Conservation (phyloP, 2,329 filamentous ascomycete species). For the Fusarium compactum region DNA sequence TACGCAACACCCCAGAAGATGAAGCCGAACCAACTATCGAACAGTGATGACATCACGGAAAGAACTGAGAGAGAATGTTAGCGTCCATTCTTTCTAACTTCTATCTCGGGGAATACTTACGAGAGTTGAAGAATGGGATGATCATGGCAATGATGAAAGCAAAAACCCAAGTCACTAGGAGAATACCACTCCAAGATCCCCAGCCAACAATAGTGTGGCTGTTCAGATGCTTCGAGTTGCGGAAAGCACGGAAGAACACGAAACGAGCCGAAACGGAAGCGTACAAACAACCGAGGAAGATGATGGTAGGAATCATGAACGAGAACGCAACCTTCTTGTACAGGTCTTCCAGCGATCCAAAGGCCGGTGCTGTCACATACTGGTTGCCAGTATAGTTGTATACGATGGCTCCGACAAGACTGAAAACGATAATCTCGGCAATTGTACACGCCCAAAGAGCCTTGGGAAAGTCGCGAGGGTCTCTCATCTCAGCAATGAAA, state of each 20-base stretch:
- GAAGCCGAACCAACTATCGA: slow-evolving; percentile 94
- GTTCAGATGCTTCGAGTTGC: slow-evolving; percentile 81
- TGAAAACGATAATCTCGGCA: slow-evolving; percentile 87
- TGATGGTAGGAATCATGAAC: slow-evolving; percentile 95
- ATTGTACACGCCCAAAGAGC: slow-evolving; percentile 92
- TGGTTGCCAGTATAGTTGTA: slow-evolving; percentile 91
- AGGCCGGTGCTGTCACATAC: slow-evolving; percentile 89
- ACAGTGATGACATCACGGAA: slow-evolving; percentile 86
- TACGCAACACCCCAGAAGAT: slow-evolving; percentile 93
- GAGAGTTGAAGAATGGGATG: slow-evolving; percentile 91
- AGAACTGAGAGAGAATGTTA: slow-evolving; percentile 58
- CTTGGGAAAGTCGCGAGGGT: slow-evolving; percentile 85
- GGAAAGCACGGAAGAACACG: slow-evolving; percentile 90
- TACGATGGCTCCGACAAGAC: slow-evolving; percentile 81
- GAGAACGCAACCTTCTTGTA: slow-evolving; percentile 92
- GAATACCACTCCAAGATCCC: slow-evolving; percentile 80
- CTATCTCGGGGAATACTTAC: slow-evolving; percentile 53
- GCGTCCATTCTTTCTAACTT: neutral
- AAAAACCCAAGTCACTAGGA: slow-evolving; percentile 79
- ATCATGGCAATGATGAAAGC: slow-evolving; percentile 93
- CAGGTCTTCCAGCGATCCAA: slow-evolving; percentile 81
- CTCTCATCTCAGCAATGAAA: slow-evolving; percentile 94
- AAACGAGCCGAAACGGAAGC: slow-evolving; percentile 91
- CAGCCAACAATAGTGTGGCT: slow-evolving; percentile 86
- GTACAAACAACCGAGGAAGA: slow-evolving; percentile 92